Evolutionary conservation across 805 yeast genomes (phyloP), one percentile per base, ranked within the genome.

Genomic region (Hanseniaspora vineae): DNA sequence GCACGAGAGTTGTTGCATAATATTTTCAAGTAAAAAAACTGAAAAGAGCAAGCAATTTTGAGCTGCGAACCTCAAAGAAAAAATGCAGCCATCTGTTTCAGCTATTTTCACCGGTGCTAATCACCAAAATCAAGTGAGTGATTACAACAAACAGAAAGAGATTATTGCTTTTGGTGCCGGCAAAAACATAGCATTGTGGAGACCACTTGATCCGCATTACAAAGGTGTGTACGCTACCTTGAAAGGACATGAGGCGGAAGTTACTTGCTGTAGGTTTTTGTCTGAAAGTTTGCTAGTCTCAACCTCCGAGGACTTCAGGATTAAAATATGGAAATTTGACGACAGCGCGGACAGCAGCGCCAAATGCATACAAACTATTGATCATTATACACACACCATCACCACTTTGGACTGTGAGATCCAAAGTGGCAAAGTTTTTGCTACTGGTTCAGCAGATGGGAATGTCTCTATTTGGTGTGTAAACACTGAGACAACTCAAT

Each of bases 41-140:
- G 33, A 31, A 9, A 10, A 31, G 12, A 9, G 12, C 33, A 31
- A 31, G 33, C 9, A 9, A 31, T 12, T 31, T 31, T 31, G 12
- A 10, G 12, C 12, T 31, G 12, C 9, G 12, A 10, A 31, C 9
- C 9, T 31, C 33, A 31, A 10, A 9, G 33, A 33, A 10, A 33
- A 3, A n/a, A n/a, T 33, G 37, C 14, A n/a, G 6, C 15, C 23
- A n/a, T 31, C 44, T 2, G 64, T 67, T 43, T 82, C 78, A 49
- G 84, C 83, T 15, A 67, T 80, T 3, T 81, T 83, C 58, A 68
- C 76, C 17, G 94, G 94, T 14, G 87, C 86, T 35, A 84, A 84
- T 59, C 75, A 73, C 50, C 86, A 81, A 55, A 66, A 78, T 5
- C 76, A 73, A 50, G 77, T 74, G 6, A 72, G 80, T 20, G 88